Conservation (phyloP, 352 stramenopile species). For the Globisporangium irregulare region DNA sequence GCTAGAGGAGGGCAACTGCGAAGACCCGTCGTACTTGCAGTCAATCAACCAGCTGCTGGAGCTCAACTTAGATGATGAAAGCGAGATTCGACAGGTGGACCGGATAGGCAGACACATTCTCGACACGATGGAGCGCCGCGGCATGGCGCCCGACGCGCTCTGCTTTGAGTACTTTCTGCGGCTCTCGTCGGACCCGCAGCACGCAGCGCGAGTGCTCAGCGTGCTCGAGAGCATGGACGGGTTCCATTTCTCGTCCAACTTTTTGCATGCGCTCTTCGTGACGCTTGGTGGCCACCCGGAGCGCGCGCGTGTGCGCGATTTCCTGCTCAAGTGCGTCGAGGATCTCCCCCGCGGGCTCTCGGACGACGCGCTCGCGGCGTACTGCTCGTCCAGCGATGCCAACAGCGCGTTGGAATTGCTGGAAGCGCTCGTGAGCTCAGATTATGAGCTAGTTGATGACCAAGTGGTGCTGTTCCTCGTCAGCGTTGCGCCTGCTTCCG, state of each 20-base stretch:
- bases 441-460: constrained; percentile 41
- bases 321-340: constrained; percentile 44
- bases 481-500: constrained; percentile 26
- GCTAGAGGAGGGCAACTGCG: constrained; percentile 20
- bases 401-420: constrained; percentile 38
- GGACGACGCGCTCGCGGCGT: constrained; percentile 50
- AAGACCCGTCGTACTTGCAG: constrained; percentile 22
- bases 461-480: constrained; percentile 64
- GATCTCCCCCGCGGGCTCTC: constrained; percentile 35
- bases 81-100: constrained; percentile 13
- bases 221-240: constrained; percentile 30
- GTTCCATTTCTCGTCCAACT: constrained; percentile 36
- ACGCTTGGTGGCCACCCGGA: constrained; percentile 32
- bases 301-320: constrained; percentile 32
- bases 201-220: constrained; percentile 33
- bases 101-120: constrained; percentile 28
- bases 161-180: constrained; percentile 45
- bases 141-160: constrained; percentile 35
- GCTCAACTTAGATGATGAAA: constrained; percentile 10
- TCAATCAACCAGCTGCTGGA: constrained; percentile 30
- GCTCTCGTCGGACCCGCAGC: constrained; percentile 30
- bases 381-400: constrained; percentile 40
- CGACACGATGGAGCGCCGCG: constrained; percentile 31
- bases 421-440: constrained; percentile 29
- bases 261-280: constrained; percentile 56